A percentile compares a stretch with the other conserved stretches of the same genome.
These are phyloP conservation scores for Phlegmacium glaucopus DNA, from an alignment of 768 basidiomycete genomes.

Conservation along the genomic window DNA sequence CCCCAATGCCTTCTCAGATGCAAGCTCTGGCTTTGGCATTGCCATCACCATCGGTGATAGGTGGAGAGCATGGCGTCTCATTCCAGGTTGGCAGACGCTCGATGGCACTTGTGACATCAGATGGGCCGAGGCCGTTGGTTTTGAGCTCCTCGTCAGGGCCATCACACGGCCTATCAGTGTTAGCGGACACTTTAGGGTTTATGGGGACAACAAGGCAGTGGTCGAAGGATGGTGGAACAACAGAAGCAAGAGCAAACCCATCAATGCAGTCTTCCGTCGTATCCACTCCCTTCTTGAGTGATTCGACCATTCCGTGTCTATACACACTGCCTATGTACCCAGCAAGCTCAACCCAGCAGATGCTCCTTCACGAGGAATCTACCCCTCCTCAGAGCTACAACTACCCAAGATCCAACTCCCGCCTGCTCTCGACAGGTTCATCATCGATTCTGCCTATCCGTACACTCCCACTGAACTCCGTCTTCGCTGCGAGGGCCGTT, in stretches of 20 bases:
- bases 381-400: slow-evolving; percentile 8
- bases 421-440: neutral
- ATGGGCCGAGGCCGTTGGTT: slow-evolving; percentile 42
- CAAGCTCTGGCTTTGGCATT: slow-evolving; percentile 27
- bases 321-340: slow-evolving; percentile 20
- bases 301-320: neutral
- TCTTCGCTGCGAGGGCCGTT: neutral
- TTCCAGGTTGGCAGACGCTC: slow-evolving; percentile 19
- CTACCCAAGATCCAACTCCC: slow-evolving; percentile 22
- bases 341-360: slow-evolving; percentile 27
- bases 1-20: slow-evolving; percentile 32
- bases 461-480: neutral
- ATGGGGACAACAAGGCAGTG: slow-evolving; percentile 32
- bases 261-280: slow-evolving; percentile 21
- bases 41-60: slow-evolving; percentile 17
- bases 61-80: slow-evolving; percentile 29
- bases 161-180: neutral
- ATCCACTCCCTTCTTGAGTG: slow-evolving; percentile 2
- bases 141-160: slow-evolving; percentile 31
- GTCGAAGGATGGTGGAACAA: slow-evolving; percentile 33
- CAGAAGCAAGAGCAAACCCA: slow-evolving; percentile 18
- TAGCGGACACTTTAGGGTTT: slow-evolving; percentile 17
- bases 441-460: neutral
- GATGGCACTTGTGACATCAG: slow-evolving; percentile 29
- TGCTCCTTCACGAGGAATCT: slow-evolving; percentile 23